These are phyloP conservation scores for Fusarium udum DNA, from an alignment of 2,329 filamentous ascomycete genomes.

Conservation along the genomic window DNA sequence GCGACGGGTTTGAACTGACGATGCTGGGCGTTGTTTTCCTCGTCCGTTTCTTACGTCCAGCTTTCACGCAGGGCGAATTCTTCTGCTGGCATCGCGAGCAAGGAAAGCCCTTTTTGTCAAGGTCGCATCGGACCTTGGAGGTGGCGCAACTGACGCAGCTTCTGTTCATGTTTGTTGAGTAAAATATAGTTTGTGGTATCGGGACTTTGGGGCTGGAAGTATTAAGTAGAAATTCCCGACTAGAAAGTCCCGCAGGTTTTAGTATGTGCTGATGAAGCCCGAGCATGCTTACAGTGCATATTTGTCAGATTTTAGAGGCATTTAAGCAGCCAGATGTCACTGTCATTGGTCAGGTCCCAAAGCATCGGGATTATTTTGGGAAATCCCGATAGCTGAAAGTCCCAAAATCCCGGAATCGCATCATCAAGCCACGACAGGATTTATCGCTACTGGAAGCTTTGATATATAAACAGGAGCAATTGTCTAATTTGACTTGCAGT, in stretches of 20 bases:
- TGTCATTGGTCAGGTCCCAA: not conserved
- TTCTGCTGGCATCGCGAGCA: not conserved
- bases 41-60: not conserved
- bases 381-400: not conserved
- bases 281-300: not conserved
- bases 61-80: not conserved
- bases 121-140: not conserved
- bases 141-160: not conserved
- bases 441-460: not conserved
- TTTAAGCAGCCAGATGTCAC: not conserved
- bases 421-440: not conserved
- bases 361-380: not conserved
- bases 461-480: not conserved
- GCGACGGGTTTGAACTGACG: not conserved
- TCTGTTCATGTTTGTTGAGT: not conserved
- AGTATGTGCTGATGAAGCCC: not conserved
- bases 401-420: not conserved
- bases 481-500: fast-evolving
- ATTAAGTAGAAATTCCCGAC: not conserved
- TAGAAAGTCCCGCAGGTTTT: not conserved
- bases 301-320: not conserved
- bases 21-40: not conserved
- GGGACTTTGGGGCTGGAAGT: not conserved
- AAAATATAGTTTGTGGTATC: fast-evolving
- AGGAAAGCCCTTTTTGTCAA: not conserved